A percentile compares a stretch with the other conserved stretches of the same genome.
phyloP scores from a whole-genome alignment of 2,329 filamentous ascomycete genomes.

The Lachnellula willkommii region DNA sequence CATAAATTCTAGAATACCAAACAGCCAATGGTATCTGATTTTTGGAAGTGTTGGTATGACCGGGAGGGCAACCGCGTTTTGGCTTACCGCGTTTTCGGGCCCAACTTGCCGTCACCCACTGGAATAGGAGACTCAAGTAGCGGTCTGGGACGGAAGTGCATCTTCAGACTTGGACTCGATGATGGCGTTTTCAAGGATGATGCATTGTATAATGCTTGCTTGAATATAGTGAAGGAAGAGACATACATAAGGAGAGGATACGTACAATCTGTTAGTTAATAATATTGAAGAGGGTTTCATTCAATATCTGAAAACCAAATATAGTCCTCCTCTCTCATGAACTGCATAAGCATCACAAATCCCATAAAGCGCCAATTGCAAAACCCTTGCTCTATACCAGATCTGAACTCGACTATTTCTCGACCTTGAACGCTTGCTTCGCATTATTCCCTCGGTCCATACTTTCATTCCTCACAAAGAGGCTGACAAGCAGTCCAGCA shows the following conservation, averaged over 20 bases:
- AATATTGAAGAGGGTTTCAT: not conserved
- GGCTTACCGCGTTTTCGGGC: slow-evolving; percentile 10
- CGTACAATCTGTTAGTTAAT: not conserved
- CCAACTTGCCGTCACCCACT: not conserved
- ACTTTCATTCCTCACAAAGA: slow-evolving; percentile 12
- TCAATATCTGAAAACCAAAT: not conserved
- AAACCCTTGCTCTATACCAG: slow-evolving; percentile 3
- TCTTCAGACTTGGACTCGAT: not conserved
- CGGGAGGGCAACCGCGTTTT: slow-evolving; percentile 14
- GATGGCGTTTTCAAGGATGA: no score
- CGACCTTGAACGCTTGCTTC: slow-evolving; percentile 9
- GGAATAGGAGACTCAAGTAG: not conserved
- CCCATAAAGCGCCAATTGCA: not conserved
- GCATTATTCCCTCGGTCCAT: slow-evolving; percentile 10
- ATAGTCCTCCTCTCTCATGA: not conserved
- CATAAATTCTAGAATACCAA: slow-evolving; percentile 14
- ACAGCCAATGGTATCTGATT: slow-evolving; percentile 29
- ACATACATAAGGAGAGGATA: not conserved
- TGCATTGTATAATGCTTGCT: no score
- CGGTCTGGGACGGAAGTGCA: not conserved
- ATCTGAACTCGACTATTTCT: not conserved
- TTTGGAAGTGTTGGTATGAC: slow-evolving; percentile 27
- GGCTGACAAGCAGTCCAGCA: slow-evolving; percentile 7
- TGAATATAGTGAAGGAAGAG: no score
- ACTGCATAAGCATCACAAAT: not conserved